phyloP scores from a whole-genome alignment of 1,284 basidiomycete species.

The Moesziomyces sp. region DNA sequence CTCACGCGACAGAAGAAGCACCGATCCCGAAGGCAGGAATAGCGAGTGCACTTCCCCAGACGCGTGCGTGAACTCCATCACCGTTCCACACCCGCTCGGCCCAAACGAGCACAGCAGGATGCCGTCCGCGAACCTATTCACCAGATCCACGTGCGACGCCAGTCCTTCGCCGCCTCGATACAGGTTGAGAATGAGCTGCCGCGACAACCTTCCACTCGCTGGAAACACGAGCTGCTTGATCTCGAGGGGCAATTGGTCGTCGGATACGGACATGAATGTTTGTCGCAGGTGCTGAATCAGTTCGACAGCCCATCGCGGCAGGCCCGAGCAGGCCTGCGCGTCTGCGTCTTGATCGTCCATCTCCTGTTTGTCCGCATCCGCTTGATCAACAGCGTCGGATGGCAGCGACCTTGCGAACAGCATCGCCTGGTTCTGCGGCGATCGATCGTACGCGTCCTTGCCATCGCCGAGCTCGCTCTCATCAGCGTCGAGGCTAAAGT shows the following conservation, averaged over 20 bases:
- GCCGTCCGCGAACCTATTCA: constrained; percentile 68
- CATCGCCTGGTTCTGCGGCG: constrained; percentile 42
- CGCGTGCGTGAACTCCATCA: constrained; percentile 51
- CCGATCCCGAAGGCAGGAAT: constrained; percentile 68
- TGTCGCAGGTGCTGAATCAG: constrained; percentile 19
- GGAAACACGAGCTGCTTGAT: constrained; percentile 31
- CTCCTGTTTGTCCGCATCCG: background rate
- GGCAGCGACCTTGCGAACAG: constrained; percentile 34
- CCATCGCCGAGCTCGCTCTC: no score
- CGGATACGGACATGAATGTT: constrained; percentile 1
- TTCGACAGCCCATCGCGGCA: constrained; percentile 32
- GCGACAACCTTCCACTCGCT: constrained; percentile 47
- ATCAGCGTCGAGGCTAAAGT: constrained; percentile 22
- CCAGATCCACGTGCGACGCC: constrained; percentile 70
- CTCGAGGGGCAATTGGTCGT: background rate
- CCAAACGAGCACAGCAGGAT: constrained; percentile 56
- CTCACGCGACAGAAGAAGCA: constrained; percentile 68
- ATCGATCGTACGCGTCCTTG: constrained; percentile 4
- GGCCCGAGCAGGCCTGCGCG: constrained; percentile 12
- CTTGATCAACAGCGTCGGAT: background rate
- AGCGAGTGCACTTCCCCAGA: constrained; percentile 28
- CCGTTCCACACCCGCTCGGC: constrained; percentile 32
- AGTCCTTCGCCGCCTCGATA: constrained; percentile 70
- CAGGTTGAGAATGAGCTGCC: constrained; percentile 70
- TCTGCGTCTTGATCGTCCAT: background rate